phyloP scores from a whole-genome alignment of 2,329 filamentous ascomycete genomes.

The Fusarium napiforme region DNA sequence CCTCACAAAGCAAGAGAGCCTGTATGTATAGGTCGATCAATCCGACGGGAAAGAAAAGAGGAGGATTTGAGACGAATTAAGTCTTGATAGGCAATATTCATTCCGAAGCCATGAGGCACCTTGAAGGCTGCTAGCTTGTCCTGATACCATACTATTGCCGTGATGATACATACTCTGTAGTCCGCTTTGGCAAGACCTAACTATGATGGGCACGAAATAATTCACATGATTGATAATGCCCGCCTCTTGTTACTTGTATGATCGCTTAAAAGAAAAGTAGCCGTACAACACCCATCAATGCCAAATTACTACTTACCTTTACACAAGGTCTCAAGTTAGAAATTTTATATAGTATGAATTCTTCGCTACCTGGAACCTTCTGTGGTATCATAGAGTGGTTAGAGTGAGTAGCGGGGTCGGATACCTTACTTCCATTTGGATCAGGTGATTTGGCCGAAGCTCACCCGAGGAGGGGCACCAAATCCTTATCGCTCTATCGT shows the following conservation, averaged over 20 bases:
- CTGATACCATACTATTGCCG: background rate
- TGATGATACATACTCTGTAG: background rate
- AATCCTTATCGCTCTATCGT: conserved; percentile 54
- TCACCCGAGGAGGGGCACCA: conserved; percentile 51
- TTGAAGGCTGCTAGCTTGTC: background rate
- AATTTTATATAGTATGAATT: background rate
- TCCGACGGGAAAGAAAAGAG: background rate
- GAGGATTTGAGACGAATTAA: background rate
- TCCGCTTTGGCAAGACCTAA: background rate
- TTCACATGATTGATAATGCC: background rate
- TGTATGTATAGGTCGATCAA: background rate
- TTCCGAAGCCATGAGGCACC: background rate
- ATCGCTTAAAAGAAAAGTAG: background rate
- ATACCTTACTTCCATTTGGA: background rate
- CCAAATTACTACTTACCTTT: background rate
- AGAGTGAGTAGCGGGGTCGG: background rate
- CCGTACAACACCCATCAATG: background rate
- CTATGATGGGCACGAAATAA: background rate
- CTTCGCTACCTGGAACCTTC: background rate
- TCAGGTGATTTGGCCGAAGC: conserved; percentile 33
- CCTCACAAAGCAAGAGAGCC: background rate
- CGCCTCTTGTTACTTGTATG: background rate
- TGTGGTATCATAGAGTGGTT: background rate
- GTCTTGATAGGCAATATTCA: background rate
- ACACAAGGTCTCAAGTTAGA: background rate